These are phyloP conservation scores for Keithomyces neogunnii DNA, from an alignment of 2,329 filamentous ascomycete genomes.

Conservation along the genomic window DNA sequence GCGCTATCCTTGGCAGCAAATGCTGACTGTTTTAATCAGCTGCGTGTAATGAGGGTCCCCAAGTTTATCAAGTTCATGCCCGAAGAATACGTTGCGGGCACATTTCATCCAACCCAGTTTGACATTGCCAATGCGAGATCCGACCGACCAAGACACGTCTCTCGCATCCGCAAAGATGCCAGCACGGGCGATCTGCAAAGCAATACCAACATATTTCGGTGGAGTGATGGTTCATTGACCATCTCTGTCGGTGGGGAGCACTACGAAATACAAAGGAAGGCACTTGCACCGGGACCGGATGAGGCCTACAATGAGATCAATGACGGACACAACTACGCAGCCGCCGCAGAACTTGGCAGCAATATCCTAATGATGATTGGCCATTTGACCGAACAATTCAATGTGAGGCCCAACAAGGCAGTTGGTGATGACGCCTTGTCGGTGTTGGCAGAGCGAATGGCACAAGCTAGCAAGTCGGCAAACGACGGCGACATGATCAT, in stretches of 20 bases:
- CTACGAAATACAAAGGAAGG: conserved; percentile 65
- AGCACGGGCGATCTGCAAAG: conserved; percentile 60
- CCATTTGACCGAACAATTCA: conserved; percentile 66
- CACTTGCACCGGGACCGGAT: conserved; percentile 52
- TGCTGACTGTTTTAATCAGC: conserved; percentile 29
- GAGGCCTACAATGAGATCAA: conserved; percentile 57
- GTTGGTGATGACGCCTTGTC: conserved; percentile 65
- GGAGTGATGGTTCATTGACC: conserved; percentile 73
- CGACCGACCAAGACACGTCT: conserved; percentile 52
- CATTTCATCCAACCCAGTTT: conserved; percentile 52
- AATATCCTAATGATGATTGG: conserved; percentile 65
- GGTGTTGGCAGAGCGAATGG: conserved; percentile 58
- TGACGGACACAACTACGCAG: conserved; percentile 70
- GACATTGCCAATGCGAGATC: conserved; percentile 45
- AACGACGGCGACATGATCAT: conserved; percentile 57
- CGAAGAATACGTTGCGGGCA: conserved; percentile 55
- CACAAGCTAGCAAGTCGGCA: conserved; percentile 50
- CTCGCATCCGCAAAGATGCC: conserved; percentile 61
- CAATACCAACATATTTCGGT: conserved; percentile 66
- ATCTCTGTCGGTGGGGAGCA: conserved; percentile 68
- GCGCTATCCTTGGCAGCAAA: no score
- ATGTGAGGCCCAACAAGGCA: conserved; percentile 57
- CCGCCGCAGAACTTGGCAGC: conserved; percentile 59
- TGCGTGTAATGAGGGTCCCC: conserved; percentile 63
- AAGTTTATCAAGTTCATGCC: conserved; percentile 64